Evolutionary conservation across 169 alveolate species (phyloP).

Genomic region (Amoebophrya sp.): DNA sequence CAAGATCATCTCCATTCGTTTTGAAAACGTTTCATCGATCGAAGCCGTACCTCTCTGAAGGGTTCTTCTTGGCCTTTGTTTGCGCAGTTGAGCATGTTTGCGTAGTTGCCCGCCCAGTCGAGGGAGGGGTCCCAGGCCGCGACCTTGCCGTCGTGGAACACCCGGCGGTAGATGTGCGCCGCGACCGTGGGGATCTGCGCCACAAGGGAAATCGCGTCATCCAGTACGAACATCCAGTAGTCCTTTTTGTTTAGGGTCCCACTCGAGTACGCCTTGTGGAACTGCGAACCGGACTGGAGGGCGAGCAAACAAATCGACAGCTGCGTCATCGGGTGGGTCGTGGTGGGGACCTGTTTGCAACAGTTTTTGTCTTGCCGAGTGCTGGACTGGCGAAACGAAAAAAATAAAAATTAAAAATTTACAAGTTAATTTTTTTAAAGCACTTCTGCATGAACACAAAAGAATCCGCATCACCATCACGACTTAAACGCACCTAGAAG

Average conservation of each 20-base stretch:
- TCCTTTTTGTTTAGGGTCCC: slow-evolving; percentile 53
- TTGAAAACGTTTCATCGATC: background rate
- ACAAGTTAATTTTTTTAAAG: too few relatives aligned
- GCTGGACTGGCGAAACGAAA: too few relatives aligned
- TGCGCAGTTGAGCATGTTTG: background rate
- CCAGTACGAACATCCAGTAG: slow-evolving; percentile 72
- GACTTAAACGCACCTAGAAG: too few relatives aligned
- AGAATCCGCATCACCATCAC: too few relatives aligned
- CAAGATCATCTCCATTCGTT: too few relatives aligned
- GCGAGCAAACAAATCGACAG: slow-evolving; percentile 63
- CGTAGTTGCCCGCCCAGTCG: slow-evolving; percentile 47
- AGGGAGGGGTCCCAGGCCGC: slow-evolving; percentile 34
- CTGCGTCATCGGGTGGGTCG: slow-evolving; percentile 85
- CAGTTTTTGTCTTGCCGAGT: too few relatives aligned
- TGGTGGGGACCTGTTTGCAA: too few relatives aligned
- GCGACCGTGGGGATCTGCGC: slow-evolving; percentile 45
- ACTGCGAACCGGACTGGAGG: slow-evolving; percentile 51
- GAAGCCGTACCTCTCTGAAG: background rate
- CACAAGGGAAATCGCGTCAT: slow-evolving; percentile 64
- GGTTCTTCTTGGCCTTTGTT: background rate
- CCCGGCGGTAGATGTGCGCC: slow-evolving; percentile 46
- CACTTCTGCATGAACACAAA: too few relatives aligned
- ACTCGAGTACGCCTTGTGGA: slow-evolving; percentile 22
- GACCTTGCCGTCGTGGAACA: slow-evolving; percentile 34
- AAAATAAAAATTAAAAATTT: too few relatives aligned